Conservation (phyloP, 2,329 filamentous ascomycete genomes). For the Fusarium begoniae region DNA sequence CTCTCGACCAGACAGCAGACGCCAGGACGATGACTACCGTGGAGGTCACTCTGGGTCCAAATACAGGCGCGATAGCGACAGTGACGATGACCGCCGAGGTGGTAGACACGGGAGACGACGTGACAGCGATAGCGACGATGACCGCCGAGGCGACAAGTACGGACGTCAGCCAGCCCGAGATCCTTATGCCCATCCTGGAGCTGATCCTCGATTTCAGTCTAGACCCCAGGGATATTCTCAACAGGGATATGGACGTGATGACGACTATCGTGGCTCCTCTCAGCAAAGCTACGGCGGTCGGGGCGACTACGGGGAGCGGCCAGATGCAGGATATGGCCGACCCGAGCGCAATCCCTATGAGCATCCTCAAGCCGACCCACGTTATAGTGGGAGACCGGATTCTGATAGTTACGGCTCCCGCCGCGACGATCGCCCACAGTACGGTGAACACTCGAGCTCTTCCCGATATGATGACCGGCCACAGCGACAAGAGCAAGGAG, state of each 20-base stretch:
- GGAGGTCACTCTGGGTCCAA: not conserved
- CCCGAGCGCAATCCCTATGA: not conserved
- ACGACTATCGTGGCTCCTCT: slow-evolving; percentile 1
- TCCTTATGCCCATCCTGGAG: slow-evolving; percentile 21
- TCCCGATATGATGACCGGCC: slow-evolving; percentile 11
- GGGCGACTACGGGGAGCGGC: not conserved
- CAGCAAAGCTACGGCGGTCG: slow-evolving; percentile 9
- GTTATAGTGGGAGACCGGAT: slow-evolving; percentile 4
- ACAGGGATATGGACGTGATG: slow-evolving; percentile 4
- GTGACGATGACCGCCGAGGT: not conserved
- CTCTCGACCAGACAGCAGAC: not conserved
- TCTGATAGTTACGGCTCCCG: slow-evolving; percentile 4
- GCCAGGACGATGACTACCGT: slow-evolving; percentile 14
- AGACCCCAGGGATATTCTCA: slow-evolving; percentile 16
- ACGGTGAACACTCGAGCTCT: not conserved
- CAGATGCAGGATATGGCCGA: not conserved
- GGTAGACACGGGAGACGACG: not conserved
- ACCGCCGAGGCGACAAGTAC: slow-evolving; percentile 1
- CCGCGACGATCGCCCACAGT: slow-evolving; percentile 13
- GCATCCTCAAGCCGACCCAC: slow-evolving; percentile 18
- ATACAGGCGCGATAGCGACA: not conserved
- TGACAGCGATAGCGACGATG: not conserved
- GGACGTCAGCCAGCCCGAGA: not conserved
- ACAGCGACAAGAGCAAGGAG: slow-evolving; percentile 1
- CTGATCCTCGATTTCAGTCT: slow-evolving; percentile 22